A percentile compares a stretch with the other conserved stretches of the same genome.
Evolutionary conservation across 352 stramenopile genomes (phyloP).

Genomic region (Globisporangium middletonii): DNA sequence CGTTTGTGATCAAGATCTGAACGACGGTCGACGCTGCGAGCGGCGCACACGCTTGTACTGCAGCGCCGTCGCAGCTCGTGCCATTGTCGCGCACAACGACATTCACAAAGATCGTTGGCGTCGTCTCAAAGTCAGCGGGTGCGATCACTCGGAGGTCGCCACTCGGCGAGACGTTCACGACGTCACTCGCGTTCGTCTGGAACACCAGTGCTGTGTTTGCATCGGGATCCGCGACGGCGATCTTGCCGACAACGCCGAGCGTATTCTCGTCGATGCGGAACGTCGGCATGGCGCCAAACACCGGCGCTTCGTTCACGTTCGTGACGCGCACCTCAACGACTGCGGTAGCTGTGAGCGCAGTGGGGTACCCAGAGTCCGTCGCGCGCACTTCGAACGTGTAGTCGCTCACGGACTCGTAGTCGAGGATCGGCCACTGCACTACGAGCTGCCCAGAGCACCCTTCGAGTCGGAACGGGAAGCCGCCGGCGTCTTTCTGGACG

Average conservation of each 20-base stretch:
- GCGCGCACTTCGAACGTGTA: slow-evolving; percentile 40
- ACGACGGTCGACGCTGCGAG: slow-evolving; percentile 6
- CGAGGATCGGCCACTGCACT: slow-evolving; percentile 37
- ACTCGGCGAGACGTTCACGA: slow-evolving; percentile 16
- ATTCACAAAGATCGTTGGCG: slow-evolving; percentile 18
- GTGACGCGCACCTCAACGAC: slow-evolving; percentile 28
- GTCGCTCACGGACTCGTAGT: slow-evolving; percentile 35
- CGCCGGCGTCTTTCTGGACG: slow-evolving; percentile 27
- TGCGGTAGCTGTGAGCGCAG: slow-evolving; percentile 19
- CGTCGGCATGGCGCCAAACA: slow-evolving; percentile 20
- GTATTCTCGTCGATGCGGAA: slow-evolving; percentile 40
- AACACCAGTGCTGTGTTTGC: slow-evolving; percentile 20
- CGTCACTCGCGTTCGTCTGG: slow-evolving; percentile 26
- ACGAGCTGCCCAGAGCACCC: slow-evolving; percentile 42
- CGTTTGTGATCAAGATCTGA: slow-evolving; percentile 15
- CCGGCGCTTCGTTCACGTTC: slow-evolving; percentile 45
- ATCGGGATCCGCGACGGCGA: slow-evolving; percentile 36
- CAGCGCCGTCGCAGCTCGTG: slow-evolving; percentile 19
- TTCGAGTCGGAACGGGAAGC: slow-evolving; percentile 42
- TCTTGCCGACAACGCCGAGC: slow-evolving; percentile 22
- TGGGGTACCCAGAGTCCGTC: slow-evolving; percentile 35
- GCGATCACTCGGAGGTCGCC: neutral
- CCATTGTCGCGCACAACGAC: slow-evolving; percentile 33
- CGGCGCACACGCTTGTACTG: neutral
- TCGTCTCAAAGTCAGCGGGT: slow-evolving; percentile 36